Evolutionary conservation across 108 stramenopile genomes (phyloP).

Genomic region (Poteriospumella lacustris): DNA sequence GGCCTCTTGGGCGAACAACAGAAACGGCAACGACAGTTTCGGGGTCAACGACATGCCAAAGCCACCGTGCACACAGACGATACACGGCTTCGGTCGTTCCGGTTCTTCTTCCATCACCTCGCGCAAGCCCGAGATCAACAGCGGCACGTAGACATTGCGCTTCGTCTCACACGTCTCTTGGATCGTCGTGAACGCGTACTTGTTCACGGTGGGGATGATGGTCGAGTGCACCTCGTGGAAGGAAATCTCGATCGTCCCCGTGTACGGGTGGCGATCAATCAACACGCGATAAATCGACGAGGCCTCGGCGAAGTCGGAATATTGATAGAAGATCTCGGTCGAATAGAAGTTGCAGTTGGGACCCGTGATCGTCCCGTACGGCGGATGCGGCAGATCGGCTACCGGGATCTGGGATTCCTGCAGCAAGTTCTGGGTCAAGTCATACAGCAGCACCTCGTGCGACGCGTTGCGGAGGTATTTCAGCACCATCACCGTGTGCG

Average conservation of each 20-base stretch:
- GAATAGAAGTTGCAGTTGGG: slow-evolving; percentile 5
- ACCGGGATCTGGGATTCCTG: neutral
- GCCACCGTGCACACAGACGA: neutral
- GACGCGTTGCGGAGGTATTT: neutral
- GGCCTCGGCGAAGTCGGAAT: neutral
- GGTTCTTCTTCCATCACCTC: neutral
- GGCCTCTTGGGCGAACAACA: neutral
- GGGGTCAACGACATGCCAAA: neutral
- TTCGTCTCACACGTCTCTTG: neutral
- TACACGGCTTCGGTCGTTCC: neutral
- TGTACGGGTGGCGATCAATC: neutral
- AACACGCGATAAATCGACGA: neutral
- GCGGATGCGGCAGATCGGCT: neutral
- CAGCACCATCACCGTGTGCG: neutral
- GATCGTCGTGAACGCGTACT: neutral
- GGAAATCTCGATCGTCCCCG: neutral
- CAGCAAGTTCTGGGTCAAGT: neutral
- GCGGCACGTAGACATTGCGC: neutral
- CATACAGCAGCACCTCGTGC: neutral
- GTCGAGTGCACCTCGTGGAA: slow-evolving; percentile 1
- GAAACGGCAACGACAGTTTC: neutral
- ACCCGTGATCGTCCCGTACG: neutral
- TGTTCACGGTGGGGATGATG: neutral
- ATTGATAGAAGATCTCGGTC: slow-evolving; percentile 9
- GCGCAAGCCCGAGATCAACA: neutral